phyloP scores from a whole-genome alignment of 2,329 filamentous ascomycete species.

The Periglandula ipomoeae region DNA sequence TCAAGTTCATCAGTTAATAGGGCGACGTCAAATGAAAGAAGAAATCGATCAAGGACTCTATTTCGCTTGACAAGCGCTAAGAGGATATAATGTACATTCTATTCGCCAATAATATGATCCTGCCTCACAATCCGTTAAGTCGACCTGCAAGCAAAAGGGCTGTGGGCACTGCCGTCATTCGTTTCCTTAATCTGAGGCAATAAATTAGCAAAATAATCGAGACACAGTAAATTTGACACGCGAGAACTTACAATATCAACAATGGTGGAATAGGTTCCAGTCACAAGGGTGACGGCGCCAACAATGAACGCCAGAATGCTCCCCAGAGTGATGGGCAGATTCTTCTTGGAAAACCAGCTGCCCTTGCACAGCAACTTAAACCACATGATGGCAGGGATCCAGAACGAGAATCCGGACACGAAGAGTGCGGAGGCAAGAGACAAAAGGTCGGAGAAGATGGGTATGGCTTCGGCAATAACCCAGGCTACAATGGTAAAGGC shows the following conservation, averaged over 20 bases:
- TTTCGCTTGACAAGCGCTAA: not conserved
- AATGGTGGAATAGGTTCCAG: slow-evolving; percentile 21
- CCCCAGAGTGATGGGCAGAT: slow-evolving; percentile 16
- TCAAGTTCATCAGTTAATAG: not conserved
- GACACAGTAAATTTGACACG: not conserved
- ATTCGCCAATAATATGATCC: not conserved
- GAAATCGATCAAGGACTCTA: not conserved
- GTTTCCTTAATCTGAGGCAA: slow-evolving; percentile 13
- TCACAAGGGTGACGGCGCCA: slow-evolving; percentile 18
- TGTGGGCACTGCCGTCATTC: slow-evolving; percentile 9
- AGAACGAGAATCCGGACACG: slow-evolving; percentile 24
- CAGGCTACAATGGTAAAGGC: slow-evolving; percentile 52
- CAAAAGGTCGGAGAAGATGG: slow-evolving; percentile 59
- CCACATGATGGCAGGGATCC: slow-evolving; percentile 16
- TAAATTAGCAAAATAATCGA: not conserved
- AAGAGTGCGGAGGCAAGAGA: slow-evolving; percentile 38
- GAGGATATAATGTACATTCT: not conserved
- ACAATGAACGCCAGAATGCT: slow-evolving; percentile 19
- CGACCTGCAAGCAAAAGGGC: slow-evolving; percentile 13
- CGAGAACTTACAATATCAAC: slow-evolving; percentile 18
- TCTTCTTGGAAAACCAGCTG: slow-evolving; percentile 17
- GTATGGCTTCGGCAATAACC: slow-evolving; percentile 61
- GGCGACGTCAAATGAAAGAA: not conserved
- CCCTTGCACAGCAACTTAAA: slow-evolving; percentile 13
- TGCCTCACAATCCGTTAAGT: slow-evolving; percentile 4